Base-by-base conservation (phyloP, 1,284 basidiomycete species). In the Agaricales sp. region DNA sequence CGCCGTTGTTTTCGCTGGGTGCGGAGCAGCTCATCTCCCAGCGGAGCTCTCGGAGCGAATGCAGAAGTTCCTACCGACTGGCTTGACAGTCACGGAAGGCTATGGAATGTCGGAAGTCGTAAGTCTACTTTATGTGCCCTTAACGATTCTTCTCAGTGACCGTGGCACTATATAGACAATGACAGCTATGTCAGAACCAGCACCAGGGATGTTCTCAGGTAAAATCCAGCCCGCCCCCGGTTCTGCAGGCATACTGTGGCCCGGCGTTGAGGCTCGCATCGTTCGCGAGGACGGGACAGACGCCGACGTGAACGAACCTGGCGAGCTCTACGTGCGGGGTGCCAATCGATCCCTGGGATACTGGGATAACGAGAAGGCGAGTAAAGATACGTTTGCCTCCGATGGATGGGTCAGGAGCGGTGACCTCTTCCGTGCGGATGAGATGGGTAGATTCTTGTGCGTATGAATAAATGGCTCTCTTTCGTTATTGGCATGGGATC, bases 31-130 rank as follows among this genome's bases (percentile, higher is more conserved):
- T 1, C 77, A 84, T 57, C 69, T 87, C 3, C 78, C 83, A 1
- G 70, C 74, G 1, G 70, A 75, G 16, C 65, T 87, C 1, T 62
- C 64, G 0, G 59, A 63, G 13, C 70, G 69, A 48, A 58, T 84
- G 21, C 52, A 58, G 2, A 57, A 61, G n/a, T 53, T 73, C 12
- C 55, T 72, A 2, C 65, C 70, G 1, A 56, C 61, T 8, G 61
- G 65, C 3, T 56, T 64, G 0, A 55, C 57, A 0, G 65, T 78
- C n/a, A 37, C 51, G 0, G 75, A 78, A 81, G 83, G 84, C 0
- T 89, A 83, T 57, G 86, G 86, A 14, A 77, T 88, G 71, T 85
- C 84, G 0, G 86, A 89, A 74, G 67, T 67, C 49, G 85, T 87
- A 60, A 52, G 79, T 61, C 22, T 4, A 35, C 39, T 47, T 43